Percentiles rank a stretch among this genome's conserved stretches.
These are phyloP conservation scores for Vicia sativa DNA, from an alignment of 306 rosid species.

Conservation along the genomic window DNA sequence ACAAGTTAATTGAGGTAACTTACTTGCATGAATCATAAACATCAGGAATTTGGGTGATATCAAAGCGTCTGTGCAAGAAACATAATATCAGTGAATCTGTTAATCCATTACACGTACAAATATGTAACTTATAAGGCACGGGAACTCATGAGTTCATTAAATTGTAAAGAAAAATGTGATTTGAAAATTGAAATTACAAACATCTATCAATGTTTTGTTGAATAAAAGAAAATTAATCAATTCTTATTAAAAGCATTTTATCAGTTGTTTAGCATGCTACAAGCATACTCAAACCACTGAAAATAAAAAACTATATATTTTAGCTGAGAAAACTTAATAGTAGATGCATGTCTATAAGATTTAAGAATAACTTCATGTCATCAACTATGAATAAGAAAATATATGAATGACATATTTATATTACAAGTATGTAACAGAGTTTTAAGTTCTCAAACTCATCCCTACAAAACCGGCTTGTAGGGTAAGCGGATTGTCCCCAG, in stretches of 20 bases:
- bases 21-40: conserved; percentile 99
- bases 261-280: conserved; percentile 31
- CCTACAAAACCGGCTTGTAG: too few relatives aligned
- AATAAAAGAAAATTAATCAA: conserved; percentile 6
- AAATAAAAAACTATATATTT: conserved; percentile 5
- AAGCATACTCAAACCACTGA: conserved; percentile 3
- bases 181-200: conserved; percentile 23
- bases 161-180: conserved; percentile 8
- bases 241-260: conserved; percentile 9
- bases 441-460: conserved; percentile 34
- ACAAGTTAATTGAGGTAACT: conserved; percentile 41
- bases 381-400: conserved; percentile 19
- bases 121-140: conserved; percentile 14
- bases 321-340: conserved; percentile 16
- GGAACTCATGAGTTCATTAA: conserved; percentile 15
- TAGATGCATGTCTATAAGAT: not conserved
- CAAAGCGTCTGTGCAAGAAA: conserved; percentile 79
- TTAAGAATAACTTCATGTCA: conserved; percentile 17
- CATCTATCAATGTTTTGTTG: not conserved
- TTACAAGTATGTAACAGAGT: conserved; percentile 6
- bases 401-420: conserved; percentile 10
- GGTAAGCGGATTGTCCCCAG: too few relatives aligned
- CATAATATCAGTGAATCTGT: conserved; percentile 31
- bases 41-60: conserved; percentile 95
- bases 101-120: conserved; percentile 16